phyloP scores from a whole-genome alignment of 306 rosid genomes.

The Dalbergia oliveri region DNA sequence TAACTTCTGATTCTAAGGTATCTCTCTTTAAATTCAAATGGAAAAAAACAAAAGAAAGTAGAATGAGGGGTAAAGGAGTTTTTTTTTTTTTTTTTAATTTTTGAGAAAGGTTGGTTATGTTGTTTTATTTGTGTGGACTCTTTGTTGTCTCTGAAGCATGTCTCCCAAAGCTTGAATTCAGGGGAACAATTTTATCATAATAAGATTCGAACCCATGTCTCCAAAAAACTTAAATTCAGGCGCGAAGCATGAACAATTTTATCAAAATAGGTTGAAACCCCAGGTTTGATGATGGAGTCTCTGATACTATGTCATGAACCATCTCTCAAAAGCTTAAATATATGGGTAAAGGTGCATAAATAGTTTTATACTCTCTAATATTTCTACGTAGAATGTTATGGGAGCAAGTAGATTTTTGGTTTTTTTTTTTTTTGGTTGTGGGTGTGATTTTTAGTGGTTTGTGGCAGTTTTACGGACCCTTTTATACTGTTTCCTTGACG shows the following conservation, averaged over 20 bases:
- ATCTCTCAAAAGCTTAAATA: too few species aligned
- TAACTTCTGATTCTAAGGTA: slow-evolving; percentile 56
- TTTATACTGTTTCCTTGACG: slow-evolving; percentile 5
- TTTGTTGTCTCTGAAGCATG: not conserved
- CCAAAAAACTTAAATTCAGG: too few species aligned
- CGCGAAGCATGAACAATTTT: too few species aligned
- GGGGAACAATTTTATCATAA: too few species aligned
- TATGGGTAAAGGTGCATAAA: too few species aligned
- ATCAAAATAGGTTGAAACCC: too few species aligned
- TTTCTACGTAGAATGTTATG: not conserved
- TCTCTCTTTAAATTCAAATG: not conserved
- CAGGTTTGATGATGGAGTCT: too few species aligned
- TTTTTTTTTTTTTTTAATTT: not conserved
- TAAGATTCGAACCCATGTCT: too few species aligned
- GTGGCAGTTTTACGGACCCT: slow-evolving; percentile 22
- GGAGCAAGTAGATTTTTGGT: not conserved
- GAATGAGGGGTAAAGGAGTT: not conserved
- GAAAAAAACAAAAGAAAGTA: slow-evolving; percentile 17
- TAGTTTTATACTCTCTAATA: too few species aligned
- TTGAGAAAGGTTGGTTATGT: not conserved
- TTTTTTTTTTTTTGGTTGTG: not conserved
- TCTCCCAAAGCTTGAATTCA: too few species aligned
- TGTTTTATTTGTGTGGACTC: slow-evolving; percentile 25
- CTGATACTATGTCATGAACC: too few species aligned
- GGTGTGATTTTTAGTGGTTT: not conserved